These are phyloP conservation scores for Cladosporium velox DNA, from an alignment of 2,329 filamentous ascomycete species.

Conservation along the genomic window DNA sequence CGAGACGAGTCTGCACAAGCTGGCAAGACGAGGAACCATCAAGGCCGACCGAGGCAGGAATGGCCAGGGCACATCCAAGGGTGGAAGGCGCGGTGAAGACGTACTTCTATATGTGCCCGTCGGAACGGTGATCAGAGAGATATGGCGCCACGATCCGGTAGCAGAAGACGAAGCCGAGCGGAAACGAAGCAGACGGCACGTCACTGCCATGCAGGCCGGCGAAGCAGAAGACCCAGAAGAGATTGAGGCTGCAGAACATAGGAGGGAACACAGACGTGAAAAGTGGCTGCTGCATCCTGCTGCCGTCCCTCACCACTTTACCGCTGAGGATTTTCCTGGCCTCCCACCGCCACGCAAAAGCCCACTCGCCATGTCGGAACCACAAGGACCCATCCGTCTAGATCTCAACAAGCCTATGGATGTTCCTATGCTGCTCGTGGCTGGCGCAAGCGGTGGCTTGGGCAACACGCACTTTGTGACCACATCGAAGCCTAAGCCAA, in stretches of 20 bases:
- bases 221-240: slow-evolving; percentile 31
- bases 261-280: slow-evolving; percentile 50
- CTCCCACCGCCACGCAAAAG: slow-evolving; percentile 59
- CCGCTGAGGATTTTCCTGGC: slow-evolving; percentile 59
- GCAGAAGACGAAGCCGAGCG: slow-evolving; percentile 60
- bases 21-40: slow-evolving; percentile 73
- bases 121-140: slow-evolving; percentile 84
- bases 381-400: slow-evolving; percentile 65
- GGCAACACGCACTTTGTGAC: slow-evolving; percentile 93
- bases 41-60: slow-evolving; percentile 75
- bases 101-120: slow-evolving; percentile 87
- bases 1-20: slow-evolving; percentile 90
- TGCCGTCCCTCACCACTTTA: slow-evolving; percentile 69
- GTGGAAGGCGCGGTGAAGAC: slow-evolving; percentile 82
- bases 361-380: slow-evolving; percentile 66
- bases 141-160: slow-evolving; percentile 75
- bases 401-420: slow-evolving; percentile 70
- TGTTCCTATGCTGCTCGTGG: slow-evolving; percentile 79
- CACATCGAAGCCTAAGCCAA: slow-evolving; percentile 71
- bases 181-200: slow-evolving; percentile 29
- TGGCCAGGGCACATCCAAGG: slow-evolving; percentile 71
- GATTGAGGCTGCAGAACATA: slow-evolving; percentile 22
- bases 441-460: slow-evolving; percentile 83
- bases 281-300: slow-evolving; percentile 90
- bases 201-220: slow-evolving; percentile 23